Evolutionary conservation across 345 rosid species (phyloP), one percentile per base, ranked within the genome.

Genomic region (Camelina hispida): DNA sequence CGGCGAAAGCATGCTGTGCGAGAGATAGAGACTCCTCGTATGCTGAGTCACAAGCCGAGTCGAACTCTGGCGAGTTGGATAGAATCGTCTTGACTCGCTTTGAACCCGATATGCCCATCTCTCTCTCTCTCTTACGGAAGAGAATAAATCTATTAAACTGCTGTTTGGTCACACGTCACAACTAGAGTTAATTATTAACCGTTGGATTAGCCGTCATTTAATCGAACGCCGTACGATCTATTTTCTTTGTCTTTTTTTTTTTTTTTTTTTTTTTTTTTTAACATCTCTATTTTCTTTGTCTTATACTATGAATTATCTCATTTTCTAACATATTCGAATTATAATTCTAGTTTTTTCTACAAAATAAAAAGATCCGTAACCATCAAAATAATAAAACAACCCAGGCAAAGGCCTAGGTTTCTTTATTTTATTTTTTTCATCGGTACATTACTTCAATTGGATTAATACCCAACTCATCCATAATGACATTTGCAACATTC

Each of bases 1-100:
- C 97, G 28, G 66, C 53, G 83, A 91, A 89, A 78, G 89, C 90
- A 78, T 80, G 91, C 51, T 91, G 90, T 14, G 93, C 79, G 1
- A 91, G 85, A 40, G 90, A 81, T 22, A 88, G 88, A 75, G 95
- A 93, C 81, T 86, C 83, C 3, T 61, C 30, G 82, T 78, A 90
- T 17, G 91, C 84, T 3, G 95, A 80, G 77, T 80, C 87, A 81
- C 94, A 87, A 53, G 90, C 91, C 0, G 88, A 69, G 80, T 20
- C 14, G 80, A 90, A 93, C 78, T 77, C 89, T 63, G 81, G 3
- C 63, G 91, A 84, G 75, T 46, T 71, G 18, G 79, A 17, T 16
- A 88, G 86, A 0, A 69, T 44, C 23, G 80, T 18, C 66, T 71
- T 81, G 57, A 86, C 90, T 79, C 89, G 85, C 82, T 84, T 85